A percentile compares a stretch with the other conserved stretches of the same genome.
phyloP scores from a whole-genome alignment of 176 grass and related monocot genomes.

The Bolboschoenus planiculmis region DNA sequence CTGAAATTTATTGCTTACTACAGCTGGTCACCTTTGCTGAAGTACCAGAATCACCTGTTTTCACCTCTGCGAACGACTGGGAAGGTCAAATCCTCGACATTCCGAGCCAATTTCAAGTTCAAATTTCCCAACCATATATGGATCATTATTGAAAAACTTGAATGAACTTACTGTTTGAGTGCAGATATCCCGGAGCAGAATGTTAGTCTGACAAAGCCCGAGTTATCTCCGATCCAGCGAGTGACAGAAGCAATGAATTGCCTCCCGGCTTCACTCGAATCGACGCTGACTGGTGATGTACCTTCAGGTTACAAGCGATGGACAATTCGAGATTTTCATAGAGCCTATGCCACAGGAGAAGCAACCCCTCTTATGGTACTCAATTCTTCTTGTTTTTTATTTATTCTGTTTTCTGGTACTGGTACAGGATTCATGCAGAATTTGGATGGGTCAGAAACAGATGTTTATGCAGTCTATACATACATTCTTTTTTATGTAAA shows the following conservation, averaged over 20 bases:
- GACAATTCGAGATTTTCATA: constrained; percentile 58
- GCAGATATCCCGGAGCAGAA: constrained; percentile 54
- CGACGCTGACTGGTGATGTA: not conserved
- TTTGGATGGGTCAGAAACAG: not conserved
- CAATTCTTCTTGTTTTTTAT: not conserved
- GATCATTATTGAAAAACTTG: not conserved
- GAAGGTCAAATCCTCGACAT: constrained; percentile 33
- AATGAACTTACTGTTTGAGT: not conserved
- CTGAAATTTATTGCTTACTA: not conserved
- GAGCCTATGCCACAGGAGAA: constrained; percentile 55
- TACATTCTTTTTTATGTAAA: not conserved
- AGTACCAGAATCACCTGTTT: constrained; percentile 71
- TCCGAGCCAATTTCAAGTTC: not conserved
- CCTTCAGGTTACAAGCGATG: constrained; percentile 28
- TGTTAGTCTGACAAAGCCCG: constrained; percentile 34
- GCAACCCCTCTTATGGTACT: constrained; percentile 51
- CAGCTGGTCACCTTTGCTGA: constrained; percentile 70
- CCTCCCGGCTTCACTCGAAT: constrained; percentile 37
- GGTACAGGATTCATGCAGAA: not conserved
- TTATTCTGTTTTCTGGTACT: not conserved
- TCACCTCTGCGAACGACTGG: constrained; percentile 43
- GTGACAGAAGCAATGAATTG: constrained; percentile 41
- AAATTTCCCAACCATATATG: not conserved
- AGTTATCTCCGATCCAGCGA: constrained; percentile 34
- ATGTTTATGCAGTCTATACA: not conserved